Evolutionary conservation across 768 basidiomycete species (phyloP), one percentile per base, ranked within the genome.

Genomic region (Tylopilus rubrobrunneus): DNA sequence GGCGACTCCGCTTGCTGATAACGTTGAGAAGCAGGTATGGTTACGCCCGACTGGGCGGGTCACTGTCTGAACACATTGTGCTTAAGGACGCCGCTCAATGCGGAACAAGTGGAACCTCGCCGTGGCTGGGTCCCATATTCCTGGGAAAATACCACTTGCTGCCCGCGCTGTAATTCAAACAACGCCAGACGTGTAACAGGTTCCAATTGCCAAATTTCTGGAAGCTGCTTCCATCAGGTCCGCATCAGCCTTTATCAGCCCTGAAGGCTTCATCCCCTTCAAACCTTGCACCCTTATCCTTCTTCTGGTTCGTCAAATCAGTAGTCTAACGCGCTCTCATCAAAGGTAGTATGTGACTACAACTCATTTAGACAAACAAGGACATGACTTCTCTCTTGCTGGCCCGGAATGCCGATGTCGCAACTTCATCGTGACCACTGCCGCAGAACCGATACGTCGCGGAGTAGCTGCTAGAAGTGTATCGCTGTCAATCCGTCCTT

Each of bases 131-230:
- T 17, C 34, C 40, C 41, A 28, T 37, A 34, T 21, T 43, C 51
- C 45, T 50, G 53, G 45, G 61, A 49, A 51, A 47, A 29, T 19
- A 19, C 19, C 6, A 23, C 21, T 1, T 17, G 28, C 9, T 12
- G 19, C 14, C 21, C 7, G 34, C 10, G 40, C 40, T 4, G 14
- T 7, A 43, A 27, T 17, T 47, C 21, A 41, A 10, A 28, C 29
- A 19, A 39, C 46, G 37, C 31, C 45, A 21, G 34, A 60, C 53
- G 7, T 48, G 53, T 48, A 59, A 41, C 52, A 62, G 14, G 28
- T 21, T 19, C 40, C 11, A 19, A 9, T 3, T 44, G 11, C 29
- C 23, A 48, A 21, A 2, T 23, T 21, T 14, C 21, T 27, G 11
- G 15, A 8, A 17, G 12, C 2, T 9, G 31, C 29, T 5, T 39